Conservation (phyloP, 1,139 yeast species). For the Suzukiozyma palmioleophila region DNA sequence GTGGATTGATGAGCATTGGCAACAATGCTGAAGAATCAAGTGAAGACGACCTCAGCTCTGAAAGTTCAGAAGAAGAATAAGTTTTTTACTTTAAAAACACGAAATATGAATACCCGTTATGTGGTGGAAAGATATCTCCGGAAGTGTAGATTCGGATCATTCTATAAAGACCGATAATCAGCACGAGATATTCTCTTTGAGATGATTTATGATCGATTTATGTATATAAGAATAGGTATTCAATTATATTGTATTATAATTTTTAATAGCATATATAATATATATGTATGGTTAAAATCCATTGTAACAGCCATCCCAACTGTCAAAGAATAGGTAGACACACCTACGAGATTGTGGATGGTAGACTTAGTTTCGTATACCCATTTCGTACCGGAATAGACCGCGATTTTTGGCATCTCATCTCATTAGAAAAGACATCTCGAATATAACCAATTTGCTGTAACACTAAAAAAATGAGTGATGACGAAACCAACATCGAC, state of each 20-base stretch:
- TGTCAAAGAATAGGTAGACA: no score
- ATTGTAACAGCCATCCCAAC: no score
- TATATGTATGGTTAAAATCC: background rate
- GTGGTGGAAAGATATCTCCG: no score
- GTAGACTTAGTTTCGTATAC: no score
- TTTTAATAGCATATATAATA: background rate
- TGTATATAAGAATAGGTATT: conserved; percentile 2
- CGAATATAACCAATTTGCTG: background rate
- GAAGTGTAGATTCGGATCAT: no score
- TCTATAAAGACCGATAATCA: no score
- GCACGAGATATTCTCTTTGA: background rate
- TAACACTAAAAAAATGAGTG: background rate
- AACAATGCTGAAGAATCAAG: conserved; percentile 40
- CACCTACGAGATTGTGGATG: no score
- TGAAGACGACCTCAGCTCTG: conserved; percentile 46
- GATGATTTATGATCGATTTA: conserved; percentile 1
- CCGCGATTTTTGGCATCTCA: no score
- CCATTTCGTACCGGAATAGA: no score
- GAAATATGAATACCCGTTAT: background rate
- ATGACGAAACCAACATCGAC: conserved; percentile 3
- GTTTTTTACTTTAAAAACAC: background rate
- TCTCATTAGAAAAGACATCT: background rate
- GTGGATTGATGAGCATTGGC: conserved; percentile 24
- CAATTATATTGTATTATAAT: conserved; percentile 1
- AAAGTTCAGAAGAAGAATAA: conserved; percentile 65